These are phyloP conservation scores for Colletotrichum filicis DNA, from an alignment of 2,329 filamentous ascomycete species.

Conservation along the genomic window DNA sequence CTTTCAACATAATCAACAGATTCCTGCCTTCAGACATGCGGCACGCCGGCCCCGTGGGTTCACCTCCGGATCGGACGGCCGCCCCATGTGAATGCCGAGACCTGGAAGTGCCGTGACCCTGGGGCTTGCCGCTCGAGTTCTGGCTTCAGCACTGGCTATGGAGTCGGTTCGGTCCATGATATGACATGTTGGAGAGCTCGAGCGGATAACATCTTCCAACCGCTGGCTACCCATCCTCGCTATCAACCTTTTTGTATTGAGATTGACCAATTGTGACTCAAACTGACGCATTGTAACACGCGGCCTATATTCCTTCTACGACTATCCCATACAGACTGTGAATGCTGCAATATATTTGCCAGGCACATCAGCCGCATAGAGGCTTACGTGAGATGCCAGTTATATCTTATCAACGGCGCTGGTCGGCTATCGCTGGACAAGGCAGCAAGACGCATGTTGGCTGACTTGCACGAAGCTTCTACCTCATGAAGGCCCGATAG, in stretches of 20 bases:
- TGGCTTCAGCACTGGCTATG: not conserved
- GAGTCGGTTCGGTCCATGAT: not conserved
- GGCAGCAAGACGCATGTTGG: not conserved
- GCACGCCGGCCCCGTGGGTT: not conserved
- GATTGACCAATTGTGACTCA: not conserved
- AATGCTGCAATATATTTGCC: not conserved
- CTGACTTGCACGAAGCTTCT: not conserved
- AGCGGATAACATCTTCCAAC: too few relatives aligned
- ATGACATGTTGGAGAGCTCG: not conserved
- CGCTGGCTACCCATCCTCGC: too few relatives aligned
- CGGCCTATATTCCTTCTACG: not conserved
- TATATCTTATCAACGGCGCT: not conserved
- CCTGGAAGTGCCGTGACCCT: not conserved
- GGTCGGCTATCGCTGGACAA: not conserved
- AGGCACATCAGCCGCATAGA: not conserved
- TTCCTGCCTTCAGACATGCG: not conserved
- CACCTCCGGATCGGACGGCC: not conserved
- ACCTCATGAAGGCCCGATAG: not conserved
- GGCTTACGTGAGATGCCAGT: slow-evolving; percentile 17
- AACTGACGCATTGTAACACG: not conserved
- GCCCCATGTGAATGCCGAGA: not conserved
- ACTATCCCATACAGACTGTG: not conserved
- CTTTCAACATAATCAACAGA: not conserved
- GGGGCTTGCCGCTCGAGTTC: not conserved
- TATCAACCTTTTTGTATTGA: too few relatives aligned